Conservation (phyloP, 371 early-diverging fungal species). For the Syncephalastrum racemosum region DNA sequence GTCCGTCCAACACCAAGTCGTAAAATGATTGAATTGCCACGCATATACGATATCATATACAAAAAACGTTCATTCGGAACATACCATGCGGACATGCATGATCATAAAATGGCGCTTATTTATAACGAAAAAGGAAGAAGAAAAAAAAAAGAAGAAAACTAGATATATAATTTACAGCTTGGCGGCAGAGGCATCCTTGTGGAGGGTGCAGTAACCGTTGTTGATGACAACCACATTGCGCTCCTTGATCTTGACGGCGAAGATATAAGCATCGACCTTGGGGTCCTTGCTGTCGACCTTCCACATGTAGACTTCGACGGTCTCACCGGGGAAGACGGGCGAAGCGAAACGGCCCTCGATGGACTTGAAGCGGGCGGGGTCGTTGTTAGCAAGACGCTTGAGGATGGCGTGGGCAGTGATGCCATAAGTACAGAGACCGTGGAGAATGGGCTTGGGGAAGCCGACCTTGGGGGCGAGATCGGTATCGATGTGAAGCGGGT, state of each 20-base stretch:
- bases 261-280: conserved; percentile 47
- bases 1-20: background rate
- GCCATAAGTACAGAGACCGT: conserved; percentile 71
- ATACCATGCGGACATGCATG: no score
- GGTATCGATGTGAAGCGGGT: conserved; percentile 68
- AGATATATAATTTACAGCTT: conserved; percentile 24
- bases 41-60: no score
- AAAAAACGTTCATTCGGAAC: no score
- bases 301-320: conserved; percentile 66
- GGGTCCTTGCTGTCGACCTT: conserved; percentile 40
- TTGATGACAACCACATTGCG: conserved; percentile 45
- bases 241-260: conserved; percentile 53
- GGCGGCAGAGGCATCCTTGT: conserved; percentile 24
- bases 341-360: conserved; percentile 67
- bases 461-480: conserved; percentile 59
- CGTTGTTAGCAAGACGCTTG: conserved; percentile 51
- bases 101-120: no score
- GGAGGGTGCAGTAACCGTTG: conserved; percentile 50
- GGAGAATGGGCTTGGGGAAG: conserved; percentile 65
- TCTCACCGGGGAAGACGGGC: conserved; percentile 71
- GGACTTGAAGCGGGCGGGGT: conserved; percentile 53
- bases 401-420: conserved; percentile 57
- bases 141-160: background rate
- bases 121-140: no score
- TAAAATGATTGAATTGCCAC: no score